phyloP scores from a whole-genome alignment of 192 early-diverging fungal genomes.

The Haplosporangium gracile region DNA sequence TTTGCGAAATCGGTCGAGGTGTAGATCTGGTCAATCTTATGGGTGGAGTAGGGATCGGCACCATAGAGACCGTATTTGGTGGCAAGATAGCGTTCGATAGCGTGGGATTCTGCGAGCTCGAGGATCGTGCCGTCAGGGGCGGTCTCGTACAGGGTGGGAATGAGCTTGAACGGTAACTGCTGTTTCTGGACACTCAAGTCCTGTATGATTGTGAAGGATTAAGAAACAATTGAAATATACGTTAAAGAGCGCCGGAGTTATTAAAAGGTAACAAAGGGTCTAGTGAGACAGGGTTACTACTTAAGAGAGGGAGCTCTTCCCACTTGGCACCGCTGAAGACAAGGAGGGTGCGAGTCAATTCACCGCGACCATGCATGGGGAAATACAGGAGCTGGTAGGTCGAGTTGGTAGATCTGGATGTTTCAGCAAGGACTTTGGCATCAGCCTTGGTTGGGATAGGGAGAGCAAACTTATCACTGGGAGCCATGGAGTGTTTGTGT shows the following conservation, averaged over 20 bases:
- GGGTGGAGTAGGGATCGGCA: conserved; percentile 24
- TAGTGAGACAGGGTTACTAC: background rate
- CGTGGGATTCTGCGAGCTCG: conserved; percentile 30
- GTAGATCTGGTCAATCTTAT: conserved; percentile 36
- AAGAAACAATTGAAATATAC: background rate
- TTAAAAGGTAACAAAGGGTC: background rate
- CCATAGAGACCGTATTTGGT: conserved; percentile 23
- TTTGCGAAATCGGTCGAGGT: conserved; percentile 40
- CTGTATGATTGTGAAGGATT: background rate
- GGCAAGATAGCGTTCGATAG: conserved; percentile 51
- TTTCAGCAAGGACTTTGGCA: conserved; percentile 10
- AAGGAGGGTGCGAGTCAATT: conserved; percentile 31
- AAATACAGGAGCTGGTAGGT: conserved; percentile 51
- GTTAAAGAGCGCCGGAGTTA: no score
- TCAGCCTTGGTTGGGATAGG: conserved; percentile 11
- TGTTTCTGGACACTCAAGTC: conserved; percentile 25
- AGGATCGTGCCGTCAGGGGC: conserved; percentile 13
- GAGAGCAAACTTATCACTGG: background rate
- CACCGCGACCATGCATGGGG: conserved; percentile 39
- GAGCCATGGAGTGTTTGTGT: background rate
- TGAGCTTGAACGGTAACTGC: conserved; percentile 20
- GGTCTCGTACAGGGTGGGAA: conserved; percentile 29
- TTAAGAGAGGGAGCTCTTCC: conserved; percentile 36
- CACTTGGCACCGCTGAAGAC: conserved; percentile 21
- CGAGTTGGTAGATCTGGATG: conserved; percentile 8